A percentile compares a stretch with the other conserved stretches of the same genome.
Conservation (phyloP, 192 early-diverging fungal genomes). For the Backusella sp. region DNA sequence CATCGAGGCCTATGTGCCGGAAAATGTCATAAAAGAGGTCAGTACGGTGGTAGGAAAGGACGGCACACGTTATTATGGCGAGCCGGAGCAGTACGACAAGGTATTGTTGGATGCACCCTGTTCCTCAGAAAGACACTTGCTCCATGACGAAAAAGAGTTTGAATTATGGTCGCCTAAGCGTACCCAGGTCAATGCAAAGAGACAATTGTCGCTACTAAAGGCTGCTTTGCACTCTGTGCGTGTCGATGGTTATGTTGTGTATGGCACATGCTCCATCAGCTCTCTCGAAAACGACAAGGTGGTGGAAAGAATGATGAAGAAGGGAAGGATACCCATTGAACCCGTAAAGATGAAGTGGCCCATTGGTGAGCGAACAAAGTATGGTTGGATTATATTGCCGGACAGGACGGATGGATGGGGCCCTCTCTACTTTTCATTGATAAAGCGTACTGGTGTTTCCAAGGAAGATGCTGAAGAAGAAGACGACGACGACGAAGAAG, state of each 20-base stretch:
- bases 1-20: constrained; percentile 43
- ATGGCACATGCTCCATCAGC: constrained; percentile 54
- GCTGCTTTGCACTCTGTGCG: constrained; percentile 36
- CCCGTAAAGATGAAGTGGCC: constrained; percentile 32
- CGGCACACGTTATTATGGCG: constrained; percentile 15
- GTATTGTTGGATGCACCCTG: constrained; percentile 56
- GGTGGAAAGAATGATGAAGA: constrained; percentile 39
- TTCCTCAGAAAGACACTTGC: constrained; percentile 52
- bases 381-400: constrained; percentile 55
- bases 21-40: constrained; percentile 20
- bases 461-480: neutral
- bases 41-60: constrained; percentile 19
- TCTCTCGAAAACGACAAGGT: constrained; percentile 50
- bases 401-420: constrained; percentile 53
- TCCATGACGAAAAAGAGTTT: constrained; percentile 43
- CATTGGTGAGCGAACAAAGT: constrained; percentile 48
- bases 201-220: constrained; percentile 38
- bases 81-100: constrained; percentile 36
- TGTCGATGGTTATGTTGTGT: constrained; percentile 44
- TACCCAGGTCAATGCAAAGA: constrained; percentile 36
- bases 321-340: constrained; percentile 34
- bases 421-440: constrained; percentile 53
- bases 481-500: neutral
- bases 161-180: constrained; percentile 42
- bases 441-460: constrained; percentile 25